Conservation (phyloP, 2,329 filamentous ascomycete genomes). For the Trichoderma sp. region DNA sequence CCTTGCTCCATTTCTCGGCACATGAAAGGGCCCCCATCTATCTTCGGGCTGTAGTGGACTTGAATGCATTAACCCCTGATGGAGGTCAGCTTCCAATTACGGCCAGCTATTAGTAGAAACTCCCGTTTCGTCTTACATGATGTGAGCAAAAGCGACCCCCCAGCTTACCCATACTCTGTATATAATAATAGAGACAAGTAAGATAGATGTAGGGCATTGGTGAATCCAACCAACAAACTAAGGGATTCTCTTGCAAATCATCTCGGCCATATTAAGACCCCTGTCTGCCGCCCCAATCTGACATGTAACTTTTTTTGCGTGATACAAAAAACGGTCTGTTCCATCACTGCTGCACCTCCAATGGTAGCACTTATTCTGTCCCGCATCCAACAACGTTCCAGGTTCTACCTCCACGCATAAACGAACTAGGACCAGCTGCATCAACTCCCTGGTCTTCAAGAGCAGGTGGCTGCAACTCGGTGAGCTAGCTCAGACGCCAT, state of each 20-base stretch:
- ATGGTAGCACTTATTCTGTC: background rate
- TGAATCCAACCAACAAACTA: background rate
- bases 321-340: background rate
- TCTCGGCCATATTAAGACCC: background rate
- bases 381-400: background rate
- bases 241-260: background rate
- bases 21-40: background rate
- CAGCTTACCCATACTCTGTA: background rate
- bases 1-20: background rate
- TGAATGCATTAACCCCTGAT: background rate
- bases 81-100: background rate
- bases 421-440: background rate
- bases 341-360: background rate
- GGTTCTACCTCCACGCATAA: background rate
- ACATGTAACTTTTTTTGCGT: background rate
- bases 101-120: background rate
- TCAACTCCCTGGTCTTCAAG: background rate
- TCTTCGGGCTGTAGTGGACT: background rate
- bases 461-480: constrained; percentile 1
- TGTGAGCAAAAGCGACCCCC: background rate
- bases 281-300: background rate
- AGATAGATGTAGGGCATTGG: background rate
- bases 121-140: background rate
- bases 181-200: background rate
- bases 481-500: background rate